Evolutionary conservation across 2,329 filamentous ascomycete species (phyloP), one percentile per base, ranked within the genome.

Genomic region (Huntiella moniliformis): DNA sequence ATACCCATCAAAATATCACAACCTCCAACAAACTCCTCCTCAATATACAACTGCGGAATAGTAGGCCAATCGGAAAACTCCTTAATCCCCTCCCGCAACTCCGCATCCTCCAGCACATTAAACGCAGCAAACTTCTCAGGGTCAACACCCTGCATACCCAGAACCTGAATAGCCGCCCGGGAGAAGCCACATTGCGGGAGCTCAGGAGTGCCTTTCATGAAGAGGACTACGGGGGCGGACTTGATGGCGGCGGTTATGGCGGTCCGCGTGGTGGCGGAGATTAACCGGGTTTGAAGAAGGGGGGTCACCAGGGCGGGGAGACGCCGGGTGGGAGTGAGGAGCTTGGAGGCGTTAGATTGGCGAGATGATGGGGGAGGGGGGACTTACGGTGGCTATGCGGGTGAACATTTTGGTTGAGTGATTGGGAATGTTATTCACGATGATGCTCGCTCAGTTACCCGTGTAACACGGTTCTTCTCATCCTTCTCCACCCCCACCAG

Each of bases 31-130:
- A 98, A 98, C 61, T 98, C 88, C 66, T 88, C 88, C 52, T 92
- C 77, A 44, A 98, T 71, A 63, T 96, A 98, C 13, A 98, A 71
- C 63, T 98, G 91, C 5, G 91, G 91, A 60, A 98, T 96, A 15
- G 91, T 98, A 11, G 91, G 91, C 91, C 91, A 98, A 60, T 96
- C 91, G 1, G 87, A 94, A 69, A 91, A 98, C 65, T 98, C 88
- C 67, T 98, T 98, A 67, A 98, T 94, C 44, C 91, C 88, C 64
- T 78, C 67, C 55, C 91, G 76, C 58, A 98, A 64, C 59, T 92
- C 87, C 3, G 80, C 63, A 61, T 96, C 87, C 64, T 96, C 91
- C 47, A 98, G 65, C 35, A 98, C 91, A 64, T 98, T 96, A 64
- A 94, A 95, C 5, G 91, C 88, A n/a, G 86, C 83, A 60, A 98